Evolutionary conservation across 2,329 filamentous ascomycete genomes (phyloP).

Genomic region (Ceratocystis eucalypticola): DNA sequence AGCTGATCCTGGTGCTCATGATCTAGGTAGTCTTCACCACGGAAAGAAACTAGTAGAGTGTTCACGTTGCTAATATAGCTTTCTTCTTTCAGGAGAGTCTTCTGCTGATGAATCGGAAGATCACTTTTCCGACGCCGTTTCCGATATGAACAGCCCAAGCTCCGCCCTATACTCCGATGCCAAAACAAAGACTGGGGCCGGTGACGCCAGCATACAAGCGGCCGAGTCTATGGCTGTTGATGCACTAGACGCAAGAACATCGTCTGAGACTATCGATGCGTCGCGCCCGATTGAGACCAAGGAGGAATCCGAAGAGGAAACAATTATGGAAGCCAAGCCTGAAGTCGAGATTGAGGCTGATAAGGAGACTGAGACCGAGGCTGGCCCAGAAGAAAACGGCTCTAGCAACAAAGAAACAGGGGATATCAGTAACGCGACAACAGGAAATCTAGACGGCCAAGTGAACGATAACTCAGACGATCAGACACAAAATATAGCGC

Average conservation of each 20-base stretch:
- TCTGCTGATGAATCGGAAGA: slow-evolving; percentile 44
- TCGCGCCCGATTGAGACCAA: slow-evolving; percentile 17
- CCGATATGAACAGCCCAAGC: slow-evolving; percentile 33
- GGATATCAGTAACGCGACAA: no score
- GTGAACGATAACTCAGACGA: background rate
- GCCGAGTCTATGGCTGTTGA: slow-evolving; percentile 44
- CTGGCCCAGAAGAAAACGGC: background rate
- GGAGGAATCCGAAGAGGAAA: slow-evolving; percentile 16
- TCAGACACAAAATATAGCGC: background rate
- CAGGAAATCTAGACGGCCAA: background rate
- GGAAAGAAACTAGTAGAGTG: background rate
- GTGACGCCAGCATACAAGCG: slow-evolving; percentile 28
- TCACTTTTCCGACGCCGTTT: slow-evolving; percentile 55
- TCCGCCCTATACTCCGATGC: slow-evolving; percentile 39
- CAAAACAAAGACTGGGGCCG: slow-evolving; percentile 1
- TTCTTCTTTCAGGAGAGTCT: slow-evolving; percentile 9
- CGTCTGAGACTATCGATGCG: slow-evolving; percentile 21
- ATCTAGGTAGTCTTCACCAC: slow-evolving; percentile 35
- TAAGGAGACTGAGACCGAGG: background rate
- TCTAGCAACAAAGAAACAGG: background rate
- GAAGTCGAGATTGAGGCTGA: background rate
- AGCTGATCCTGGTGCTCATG: slow-evolving; percentile 45
- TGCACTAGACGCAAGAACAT: slow-evolving; percentile 21
- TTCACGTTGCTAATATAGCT: background rate
- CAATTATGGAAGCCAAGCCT: background rate